Base-by-base conservation (phyloP, 306 rosid genomes). In the apple (Malus domestica) region DNA sequence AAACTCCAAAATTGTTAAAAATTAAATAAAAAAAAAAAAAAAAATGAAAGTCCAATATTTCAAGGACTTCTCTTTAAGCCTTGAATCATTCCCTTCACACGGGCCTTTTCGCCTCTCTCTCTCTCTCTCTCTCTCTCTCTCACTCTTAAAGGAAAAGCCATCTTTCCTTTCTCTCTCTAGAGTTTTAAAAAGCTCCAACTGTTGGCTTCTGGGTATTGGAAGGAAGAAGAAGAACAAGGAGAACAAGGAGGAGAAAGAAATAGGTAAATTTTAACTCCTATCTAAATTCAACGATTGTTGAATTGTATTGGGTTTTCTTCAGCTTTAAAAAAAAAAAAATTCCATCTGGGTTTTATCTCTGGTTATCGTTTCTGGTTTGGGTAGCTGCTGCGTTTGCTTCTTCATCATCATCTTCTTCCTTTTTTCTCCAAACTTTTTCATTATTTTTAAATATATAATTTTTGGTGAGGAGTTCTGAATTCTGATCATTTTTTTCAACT, bases 81-180 rank as follows among this genome's bases (percentile, higher is more conserved):
- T 85, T 77, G 77, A 78, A 88, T 85, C 82, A 77, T 79, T 83
- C 90, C 64, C 78, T 78, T 81, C 90, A 61, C 80, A 69, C 74
- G 22, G 22, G 45, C 89, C 81, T 76, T 62, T 76, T 22, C 70
- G 70, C 83, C 61, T 42, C 63, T 49, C 70, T 74, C 79, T 59
- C 63, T 49, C 70, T 74, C 79, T 59, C 67, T 6, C n/a, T 78
- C 25, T 23, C 25, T 23, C 25, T 23, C 63, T 49, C 70, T 74
- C 79, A 67, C 75, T 67, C 73, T 59, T 27, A 80, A 58, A 60
- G 38, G 44, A 57, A 60, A 63, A 74, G 46, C 57, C 13, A 51
- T 64, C 72, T 45, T 45, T 73, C 67, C 22, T 68, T 42, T 64
- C 72, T 67, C 85, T 82, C 76, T 66, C 75, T 55, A 20, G 35